phyloP scores from a whole-genome alignment of 495 filamentous ascomycete genomes.

The Penicillium paxilli region DNA sequence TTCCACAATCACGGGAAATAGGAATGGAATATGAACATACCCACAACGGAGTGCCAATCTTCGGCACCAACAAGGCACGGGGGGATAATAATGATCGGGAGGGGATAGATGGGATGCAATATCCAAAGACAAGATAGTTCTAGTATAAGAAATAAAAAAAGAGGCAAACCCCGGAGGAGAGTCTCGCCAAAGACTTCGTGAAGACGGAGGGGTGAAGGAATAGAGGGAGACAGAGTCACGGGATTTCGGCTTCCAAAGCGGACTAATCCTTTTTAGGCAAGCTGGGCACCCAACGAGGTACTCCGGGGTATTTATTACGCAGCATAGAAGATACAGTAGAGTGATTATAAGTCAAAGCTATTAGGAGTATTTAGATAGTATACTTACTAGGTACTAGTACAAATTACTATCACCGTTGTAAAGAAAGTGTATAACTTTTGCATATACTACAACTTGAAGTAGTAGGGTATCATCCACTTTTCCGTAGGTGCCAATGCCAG shows the following conservation, averaged over 20 bases:
- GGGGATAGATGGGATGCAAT: background rate
- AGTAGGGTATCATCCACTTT: too few species aligned
- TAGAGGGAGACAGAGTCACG: conserved; percentile 31
- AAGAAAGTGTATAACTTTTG: too few species aligned
- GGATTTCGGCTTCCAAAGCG: conserved; percentile 21
- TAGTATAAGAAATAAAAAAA: too few species aligned
- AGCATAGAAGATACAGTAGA: too few species aligned
- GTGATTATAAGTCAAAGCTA: background rate
- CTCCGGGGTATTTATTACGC: conserved; percentile 10
- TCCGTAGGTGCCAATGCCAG: too few species aligned
- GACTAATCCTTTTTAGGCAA: conserved; percentile 14
- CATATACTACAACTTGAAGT: too few species aligned
- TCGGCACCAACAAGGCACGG: conserved; percentile 6
- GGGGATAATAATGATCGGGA: background rate
- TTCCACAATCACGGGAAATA: conserved; percentile 21
- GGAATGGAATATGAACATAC: conserved; percentile 26
- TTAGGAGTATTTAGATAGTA: background rate
- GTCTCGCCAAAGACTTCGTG: background rate
- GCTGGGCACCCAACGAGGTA: conserved; percentile 20
- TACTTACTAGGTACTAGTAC: too few species aligned
- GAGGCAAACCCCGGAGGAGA: too few species aligned
- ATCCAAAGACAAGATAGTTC: background rate
- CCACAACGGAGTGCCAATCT: conserved; percentile 25
- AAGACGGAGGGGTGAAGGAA: conserved; percentile 31
- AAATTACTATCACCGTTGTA: too few species aligned